Conservation (phyloP, 306 rosid species). For the Castanospermum australe region DNA sequence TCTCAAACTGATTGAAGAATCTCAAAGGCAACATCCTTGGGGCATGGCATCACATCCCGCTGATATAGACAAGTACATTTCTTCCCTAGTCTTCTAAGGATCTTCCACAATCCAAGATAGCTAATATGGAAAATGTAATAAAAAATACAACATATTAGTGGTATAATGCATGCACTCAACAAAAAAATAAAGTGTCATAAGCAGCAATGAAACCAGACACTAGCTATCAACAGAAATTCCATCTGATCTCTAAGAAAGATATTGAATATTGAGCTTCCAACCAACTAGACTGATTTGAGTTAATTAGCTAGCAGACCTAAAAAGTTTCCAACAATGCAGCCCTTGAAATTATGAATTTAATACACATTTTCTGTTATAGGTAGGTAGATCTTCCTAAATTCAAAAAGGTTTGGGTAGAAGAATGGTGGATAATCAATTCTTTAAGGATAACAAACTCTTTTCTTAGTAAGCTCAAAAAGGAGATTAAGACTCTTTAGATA, state of each 20-base stretch:
- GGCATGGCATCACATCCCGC: constrained; percentile 65
- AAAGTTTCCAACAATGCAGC: constrained; percentile 58
- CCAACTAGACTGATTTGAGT: neutral
- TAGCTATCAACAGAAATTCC: neutral
- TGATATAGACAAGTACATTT: constrained; percentile 47
- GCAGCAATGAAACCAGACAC: neutral
- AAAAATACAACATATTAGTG: neutral
- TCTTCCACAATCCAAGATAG: constrained; percentile 70
- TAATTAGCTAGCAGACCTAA: constrained; percentile 44
- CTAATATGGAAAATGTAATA: constrained; percentile 26
- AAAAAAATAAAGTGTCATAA: neutral
- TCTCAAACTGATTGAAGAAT: constrained; percentile 57
- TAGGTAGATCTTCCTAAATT: constrained; percentile 52
- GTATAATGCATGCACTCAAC: neutral
- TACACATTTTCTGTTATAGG: constrained; percentile 63
- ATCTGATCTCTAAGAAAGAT: neutral
- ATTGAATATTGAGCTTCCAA: neutral
- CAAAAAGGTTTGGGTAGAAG: constrained; percentile 67
- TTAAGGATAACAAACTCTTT: constrained; percentile 32
- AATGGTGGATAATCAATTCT: constrained; percentile 58
- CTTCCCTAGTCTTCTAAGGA: constrained; percentile 46
- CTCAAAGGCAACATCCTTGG: constrained; percentile 64
- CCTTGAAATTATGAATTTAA: constrained; percentile 68
- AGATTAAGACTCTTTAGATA: no score
- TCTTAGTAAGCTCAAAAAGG: neutral